Base-by-base conservation (phyloP, 148 eudicot species). In the Persicaria maculosa region DNA sequence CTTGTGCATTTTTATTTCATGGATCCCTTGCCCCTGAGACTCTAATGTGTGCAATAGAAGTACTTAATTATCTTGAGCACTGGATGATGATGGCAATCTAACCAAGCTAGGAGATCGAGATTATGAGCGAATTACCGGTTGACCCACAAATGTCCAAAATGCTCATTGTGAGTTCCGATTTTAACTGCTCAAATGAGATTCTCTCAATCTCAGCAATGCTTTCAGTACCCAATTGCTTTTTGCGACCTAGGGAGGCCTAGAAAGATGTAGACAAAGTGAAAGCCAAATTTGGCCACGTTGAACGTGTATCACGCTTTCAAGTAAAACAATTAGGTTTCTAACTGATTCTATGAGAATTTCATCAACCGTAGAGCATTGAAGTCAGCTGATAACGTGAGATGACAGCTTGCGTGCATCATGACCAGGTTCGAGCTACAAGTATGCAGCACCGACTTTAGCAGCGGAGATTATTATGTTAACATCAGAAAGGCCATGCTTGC, bases 201-300 rank as follows among this genome's bases (percentile, higher is more conserved):
- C 87, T 94, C 47, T 92, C 97, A 14, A 80, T 93, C 54, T 86
- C 97, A 3, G 98, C 97, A 22, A 91, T 91, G 97, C 97, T 93
- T 74, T 93, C 98, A 85, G 99, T 92, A 90, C 97, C 98, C 96
- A 92, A 95, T 84, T 95, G 98, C 97, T 95, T 95, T 88, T 82
- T 95, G 89, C 90, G 97, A 97, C 98, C 98, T 82, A 90, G 93
- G 81, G 98, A 95, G 85, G 98, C 98, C 76, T 96, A 95, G 84
- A 95, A 95, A 85, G 96, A 93, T 82, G 98, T 97, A 73, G 92
- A 90, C 78, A 88, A 90, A 85, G 92, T 92, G 40, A 90, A 90
- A 85, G 87, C 92, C 75, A 85, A 87, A 79, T 88, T 90, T 78
- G 92, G 86, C 10, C 98, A 92, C 83, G 86, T 90, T 62, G 88